phyloP scores from a whole-genome alignment of 164 flowering plant genomes.

The Annona cherimola region DNA sequence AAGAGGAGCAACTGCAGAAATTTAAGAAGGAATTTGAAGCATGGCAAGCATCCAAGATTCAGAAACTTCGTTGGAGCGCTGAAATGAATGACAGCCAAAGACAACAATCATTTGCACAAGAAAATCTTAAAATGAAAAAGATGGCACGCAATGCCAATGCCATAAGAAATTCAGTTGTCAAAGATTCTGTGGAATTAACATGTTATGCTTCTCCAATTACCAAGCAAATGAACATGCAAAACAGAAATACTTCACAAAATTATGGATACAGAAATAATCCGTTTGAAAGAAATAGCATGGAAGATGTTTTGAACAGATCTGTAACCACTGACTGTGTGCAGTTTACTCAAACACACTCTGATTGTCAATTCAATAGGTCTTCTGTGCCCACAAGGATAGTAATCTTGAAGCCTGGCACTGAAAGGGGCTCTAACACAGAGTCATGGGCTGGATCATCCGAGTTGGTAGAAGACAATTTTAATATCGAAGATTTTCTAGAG shows the following conservation, averaged over 20 bases:
- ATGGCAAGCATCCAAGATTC: constrained; percentile 78
- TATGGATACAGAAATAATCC: constrained; percentile 19
- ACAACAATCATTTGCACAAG: constrained; percentile 42
- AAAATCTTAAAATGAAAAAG: constrained; percentile 50
- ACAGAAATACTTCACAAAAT: constrained; percentile 21
- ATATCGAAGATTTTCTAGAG: constrained; percentile 80
- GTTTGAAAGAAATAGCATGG: constrained; percentile 21
- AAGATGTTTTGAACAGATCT: constrained; percentile 22
- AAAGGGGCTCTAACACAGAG: constrained; percentile 37
- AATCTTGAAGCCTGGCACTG: constrained; percentile 84
- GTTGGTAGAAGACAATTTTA: constrained; percentile 42
- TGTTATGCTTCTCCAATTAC: constrained; percentile 5
- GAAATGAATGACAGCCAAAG: constrained; percentile 34
- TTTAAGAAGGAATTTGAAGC: constrained; percentile 97
- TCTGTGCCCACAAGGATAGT: constrained; percentile 69
- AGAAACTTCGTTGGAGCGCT: constrained; percentile 53
- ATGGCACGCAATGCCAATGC: constrained; percentile 30
- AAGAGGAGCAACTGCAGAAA: constrained; percentile 89
- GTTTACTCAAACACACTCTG: constrained; percentile 11
- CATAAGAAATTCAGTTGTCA: constrained; percentile 8
- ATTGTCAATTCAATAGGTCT: constrained; percentile 19
- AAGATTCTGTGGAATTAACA: constrained; percentile 26
- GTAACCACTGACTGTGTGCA: constrained; percentile 30
- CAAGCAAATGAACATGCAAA: constrained; percentile 16
- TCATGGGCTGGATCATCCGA: constrained; percentile 52